These are phyloP conservation scores for Triadica sebifera DNA, from an alignment of 345 rosid species.

Conservation along the genomic window DNA sequence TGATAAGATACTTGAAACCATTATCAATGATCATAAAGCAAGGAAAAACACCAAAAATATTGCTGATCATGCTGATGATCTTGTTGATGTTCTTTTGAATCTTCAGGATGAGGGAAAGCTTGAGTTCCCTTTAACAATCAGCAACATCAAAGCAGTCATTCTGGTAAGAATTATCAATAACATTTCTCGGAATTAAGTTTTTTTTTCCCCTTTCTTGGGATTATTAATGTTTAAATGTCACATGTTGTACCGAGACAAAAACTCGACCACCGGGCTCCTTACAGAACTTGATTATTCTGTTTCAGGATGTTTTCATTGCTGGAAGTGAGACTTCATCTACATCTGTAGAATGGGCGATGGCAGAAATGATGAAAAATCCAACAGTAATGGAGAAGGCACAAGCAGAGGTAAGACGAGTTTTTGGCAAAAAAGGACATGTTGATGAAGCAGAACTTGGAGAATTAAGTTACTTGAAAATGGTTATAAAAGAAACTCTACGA, in stretches of 20 bases:
- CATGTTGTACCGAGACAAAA: too few relatives aligned
- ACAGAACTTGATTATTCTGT: not conserved
- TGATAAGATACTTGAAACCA: slow-evolving; percentile 18
- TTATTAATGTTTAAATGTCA: not conserved
- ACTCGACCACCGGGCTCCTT: too few relatives aligned
- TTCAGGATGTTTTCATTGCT: slow-evolving; percentile 25
- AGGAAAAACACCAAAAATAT: not conserved
- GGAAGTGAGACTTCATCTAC: slow-evolving; percentile 30
- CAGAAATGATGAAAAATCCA: slow-evolving; percentile 29
- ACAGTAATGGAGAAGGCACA: slow-evolving; percentile 22
- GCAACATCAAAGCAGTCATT: slow-evolving; percentile 9
- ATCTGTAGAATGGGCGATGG: slow-evolving; percentile 22
- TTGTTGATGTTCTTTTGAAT: slow-evolving; percentile 13
- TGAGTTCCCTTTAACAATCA: not conserved
- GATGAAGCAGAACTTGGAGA: slow-evolving; percentile 13
- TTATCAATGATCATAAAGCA: slow-evolving; percentile 21
- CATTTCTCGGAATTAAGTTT: too few relatives aligned
- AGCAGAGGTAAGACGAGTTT: slow-evolving; percentile 30
- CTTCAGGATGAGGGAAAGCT: not conserved
- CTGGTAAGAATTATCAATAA: not conserved
- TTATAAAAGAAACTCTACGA: slow-evolving; percentile 10
- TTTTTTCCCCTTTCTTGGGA: not conserved
- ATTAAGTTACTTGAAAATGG: slow-evolving; percentile 3
- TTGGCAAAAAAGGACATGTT: not conserved
- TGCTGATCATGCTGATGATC: not conserved